Base-by-base conservation (phyloP, 192 early-diverging fungal species). In the Endogone sp. region DNA sequence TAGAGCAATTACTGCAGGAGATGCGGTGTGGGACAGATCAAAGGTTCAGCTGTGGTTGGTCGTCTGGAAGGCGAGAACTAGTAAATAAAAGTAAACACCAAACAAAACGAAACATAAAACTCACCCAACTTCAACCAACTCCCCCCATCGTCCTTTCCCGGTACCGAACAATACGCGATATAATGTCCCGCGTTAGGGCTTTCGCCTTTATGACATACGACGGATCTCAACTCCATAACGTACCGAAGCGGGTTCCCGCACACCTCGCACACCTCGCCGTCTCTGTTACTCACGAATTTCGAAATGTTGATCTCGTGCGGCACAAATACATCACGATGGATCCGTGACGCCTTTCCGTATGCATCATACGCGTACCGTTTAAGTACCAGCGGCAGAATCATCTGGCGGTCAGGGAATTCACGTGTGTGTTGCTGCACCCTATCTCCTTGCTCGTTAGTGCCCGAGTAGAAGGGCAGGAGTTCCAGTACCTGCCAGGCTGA, bases 401-500 rank as follows among this genome's bases (percentile, higher is more conserved):
- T 69, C 26, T 79, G 78, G 44, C 79, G 78, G 6, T 76, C 75
- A 3, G 87, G 88, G 61, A 86, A 91, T 56, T 82, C 80, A 0
- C 80, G 79, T 13, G 77, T 75, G 25, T 63, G 61, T 21, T 81
- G 78, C 2, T 74, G 64, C 9, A 79, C 79, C 3, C 65, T 62
- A 24, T 79, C 80, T 28, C 87, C 88, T 67, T 82, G 79, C 67
- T 91, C 90, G 78, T 86, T 91, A 54, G 81, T 79, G 20, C 85
- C 84, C 20, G 83, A 86, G 66, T 91, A 91, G 69, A 91, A 91
- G 0, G 90, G 90, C 8, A 88, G 70, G 26, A 91, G 71, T 44
- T 89, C 84, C 30, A 91, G 64, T 10, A 89, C 82, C 65, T 89
- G 86, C 90, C 90, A 91, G 11, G 90, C 90, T 37, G 85, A 84